phyloP scores from a whole-genome alignment of 164 flowering plant genomes.

The Magnolia officinalis region DNA sequence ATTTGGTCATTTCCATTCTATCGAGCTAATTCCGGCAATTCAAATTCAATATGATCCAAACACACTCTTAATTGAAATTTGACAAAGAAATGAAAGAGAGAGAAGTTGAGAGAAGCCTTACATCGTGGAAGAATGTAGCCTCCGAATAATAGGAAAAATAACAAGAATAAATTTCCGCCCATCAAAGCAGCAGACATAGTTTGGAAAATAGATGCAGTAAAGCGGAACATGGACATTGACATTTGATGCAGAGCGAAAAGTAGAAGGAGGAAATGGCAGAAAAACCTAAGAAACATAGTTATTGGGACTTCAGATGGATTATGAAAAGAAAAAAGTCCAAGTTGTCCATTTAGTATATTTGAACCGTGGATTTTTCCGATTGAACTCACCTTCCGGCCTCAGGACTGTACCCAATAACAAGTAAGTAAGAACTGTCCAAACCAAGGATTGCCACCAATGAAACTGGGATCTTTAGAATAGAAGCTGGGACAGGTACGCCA shows the following conservation, averaged over 20 bases:
- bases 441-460: conserved; percentile 43
- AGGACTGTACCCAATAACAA: conserved; percentile 62
- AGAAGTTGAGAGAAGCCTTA: conserved; percentile 23
- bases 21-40: too few relatives aligned
- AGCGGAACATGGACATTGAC: conserved; percentile 58
- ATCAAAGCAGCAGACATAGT: conserved; percentile 39
- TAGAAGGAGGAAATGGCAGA: conserved; percentile 53
- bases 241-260: conserved; percentile 51
- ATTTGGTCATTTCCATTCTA: too few relatives aligned
- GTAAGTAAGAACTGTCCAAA: conserved; percentile 60
- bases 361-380: neutral
- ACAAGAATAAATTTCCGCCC: neutral
- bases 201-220: conserved; percentile 48
- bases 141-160: conserved; percentile 35
- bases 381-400: conserved; percentile 42
- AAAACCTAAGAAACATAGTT: conserved; percentile 34
- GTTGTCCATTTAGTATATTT: neutral
- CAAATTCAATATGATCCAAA: too few relatives aligned
- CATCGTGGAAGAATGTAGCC: conserved; percentile 57
- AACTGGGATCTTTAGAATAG: conserved; percentile 48
- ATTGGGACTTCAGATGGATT: neutral
- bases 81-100: neutral
- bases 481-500: conserved; percentile 60
- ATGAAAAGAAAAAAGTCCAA: neutral
- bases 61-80: too few relatives aligned